A percentile compares a stretch with the other conserved stretches of the same genome.
Conservation (phyloP, 1,284 basidiomycete genomes). For the Porphyrellus sp. region DNA sequence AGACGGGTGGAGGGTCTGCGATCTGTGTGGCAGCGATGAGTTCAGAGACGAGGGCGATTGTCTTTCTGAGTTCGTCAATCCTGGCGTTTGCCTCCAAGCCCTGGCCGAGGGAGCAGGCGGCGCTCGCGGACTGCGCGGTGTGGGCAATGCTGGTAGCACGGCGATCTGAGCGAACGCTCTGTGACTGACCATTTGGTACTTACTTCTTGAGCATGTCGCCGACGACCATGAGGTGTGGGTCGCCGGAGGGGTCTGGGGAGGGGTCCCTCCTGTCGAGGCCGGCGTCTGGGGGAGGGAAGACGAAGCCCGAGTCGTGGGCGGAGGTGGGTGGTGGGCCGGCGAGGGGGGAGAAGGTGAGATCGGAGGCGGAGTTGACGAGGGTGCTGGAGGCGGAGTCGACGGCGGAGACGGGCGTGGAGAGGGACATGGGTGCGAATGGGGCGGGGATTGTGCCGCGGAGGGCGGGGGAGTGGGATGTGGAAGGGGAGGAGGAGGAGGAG, state of each 20-base stretch:
- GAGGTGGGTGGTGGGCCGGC: slow-evolving; percentile 5
- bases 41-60: slow-evolving; percentile 46
- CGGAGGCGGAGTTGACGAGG: slow-evolving; percentile 21
- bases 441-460: neutral
- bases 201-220: slow-evolving; percentile 35
- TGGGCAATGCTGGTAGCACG: slow-evolving; percentile 43
- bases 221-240: slow-evolving; percentile 34
- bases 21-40: slow-evolving; percentile 47
- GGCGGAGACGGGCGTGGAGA: slow-evolving; percentile 36
- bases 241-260: slow-evolving; percentile 26
- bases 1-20: slow-evolving; percentile 34
- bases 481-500: neutral
- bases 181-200: slow-evolving; percentile 7
- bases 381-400: slow-evolving; percentile 39
- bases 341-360: slow-evolving; percentile 28
- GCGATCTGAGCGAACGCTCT: slow-evolving; percentile 12
- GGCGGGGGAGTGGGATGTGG: neutral
- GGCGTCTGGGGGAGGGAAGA: slow-evolving; percentile 27
- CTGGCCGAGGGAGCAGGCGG: slow-evolving; percentile 47
- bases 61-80: slow-evolving; percentile 47
- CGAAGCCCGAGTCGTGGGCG: slow-evolving; percentile 21
- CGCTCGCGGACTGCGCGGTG: slow-evolving; percentile 46
- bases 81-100: slow-evolving; percentile 43
- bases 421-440: slow-evolving; percentile 1
- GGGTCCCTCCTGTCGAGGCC: slow-evolving; percentile 13